Conservation (phyloP, 495 filamentous ascomycete genomes). For the Podospora pseudocomata region DNA sequence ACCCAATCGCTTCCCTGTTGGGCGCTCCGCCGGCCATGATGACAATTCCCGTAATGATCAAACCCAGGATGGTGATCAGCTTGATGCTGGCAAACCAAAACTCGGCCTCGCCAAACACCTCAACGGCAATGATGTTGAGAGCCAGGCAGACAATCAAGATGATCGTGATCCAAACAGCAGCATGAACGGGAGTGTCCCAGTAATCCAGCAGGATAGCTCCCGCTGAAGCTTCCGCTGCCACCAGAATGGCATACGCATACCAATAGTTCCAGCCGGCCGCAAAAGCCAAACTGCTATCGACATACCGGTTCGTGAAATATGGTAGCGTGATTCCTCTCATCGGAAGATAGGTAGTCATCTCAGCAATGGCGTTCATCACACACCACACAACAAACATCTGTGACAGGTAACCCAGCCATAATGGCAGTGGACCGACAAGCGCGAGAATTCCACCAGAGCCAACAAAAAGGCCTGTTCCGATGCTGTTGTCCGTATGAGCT, state of each 20-base stretch:
- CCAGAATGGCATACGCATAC: constrained; percentile 49
- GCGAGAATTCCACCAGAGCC: constrained; percentile 49
- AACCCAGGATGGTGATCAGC: constrained; percentile 63
- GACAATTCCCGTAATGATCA: constrained; percentile 70
- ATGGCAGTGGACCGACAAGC: constrained; percentile 45
- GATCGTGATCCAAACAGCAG: constrained; percentile 59
- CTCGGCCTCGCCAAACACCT: constrained; percentile 59
- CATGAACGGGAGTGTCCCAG: constrained; percentile 49
- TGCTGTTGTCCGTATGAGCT: constrained; percentile 30
- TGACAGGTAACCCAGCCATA: constrained; percentile 53
- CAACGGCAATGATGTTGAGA: constrained; percentile 49
- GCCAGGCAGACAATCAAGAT: constrained; percentile 42
- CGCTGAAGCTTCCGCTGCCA: constrained; percentile 49
- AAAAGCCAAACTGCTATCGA: constrained; percentile 73
- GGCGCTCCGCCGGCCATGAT: constrained; percentile 65
- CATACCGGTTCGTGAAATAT: constrained; percentile 68
- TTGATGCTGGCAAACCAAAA: constrained; percentile 66
- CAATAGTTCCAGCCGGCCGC: constrained; percentile 76
- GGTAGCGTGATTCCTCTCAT: constrained; percentile 53
- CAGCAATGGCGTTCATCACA: constrained; percentile 47
- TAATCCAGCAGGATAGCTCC: constrained; percentile 54
- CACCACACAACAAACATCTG: constrained; percentile 44
- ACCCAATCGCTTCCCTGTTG: constrained; percentile 54
- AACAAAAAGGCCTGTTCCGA: constrained; percentile 62
- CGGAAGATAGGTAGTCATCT: constrained; percentile 61